Conservation (phyloP, 2,329 filamentous ascomycete genomes). For the Clonostachys chloroleuca region DNA sequence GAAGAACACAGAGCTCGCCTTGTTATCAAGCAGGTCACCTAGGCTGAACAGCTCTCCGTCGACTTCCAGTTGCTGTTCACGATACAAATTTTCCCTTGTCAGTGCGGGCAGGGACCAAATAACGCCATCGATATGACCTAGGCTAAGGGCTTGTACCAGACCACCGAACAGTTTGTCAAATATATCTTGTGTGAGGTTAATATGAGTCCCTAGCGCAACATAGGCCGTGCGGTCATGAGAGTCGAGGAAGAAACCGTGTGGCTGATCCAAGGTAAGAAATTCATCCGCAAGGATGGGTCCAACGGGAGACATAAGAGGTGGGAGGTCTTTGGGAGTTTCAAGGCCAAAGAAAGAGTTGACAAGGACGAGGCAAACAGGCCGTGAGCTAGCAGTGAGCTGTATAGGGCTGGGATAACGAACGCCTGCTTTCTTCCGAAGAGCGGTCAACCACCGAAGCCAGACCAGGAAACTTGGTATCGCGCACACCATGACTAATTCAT, state of each 20-base stretch:
- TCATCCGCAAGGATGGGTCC: conserved; percentile 31
- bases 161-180: conserved; percentile 22
- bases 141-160: conserved; percentile 14
- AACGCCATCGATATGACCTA: conserved; percentile 26
- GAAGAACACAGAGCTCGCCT: conserved; percentile 20
- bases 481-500: conserved; percentile 22
- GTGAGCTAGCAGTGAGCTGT: conserved; percentile 7
- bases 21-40: conserved; percentile 15
- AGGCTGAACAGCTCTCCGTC: not conserved
- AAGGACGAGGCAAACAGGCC: conserved; percentile 33
- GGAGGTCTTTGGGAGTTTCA: conserved; percentile 33
- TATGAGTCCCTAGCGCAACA: conserved; percentile 34
- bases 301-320: conserved; percentile 27
- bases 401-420: conserved; percentile 20
- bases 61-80: not conserved
- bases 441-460: conserved; percentile 18
- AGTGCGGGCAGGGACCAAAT: conserved; percentile 24
- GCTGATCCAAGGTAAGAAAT: conserved; percentile 20
- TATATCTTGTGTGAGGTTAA: conserved; percentile 21
- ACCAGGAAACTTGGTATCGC: conserved; percentile 19
- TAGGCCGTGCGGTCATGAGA: conserved; percentile 26
- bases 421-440: conserved; percentile 24
- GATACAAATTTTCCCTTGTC: not conserved
- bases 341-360: conserved; percentile 39
- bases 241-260: conserved; percentile 18